Evolutionary conservation across 1,139 yeast species (phyloP).

Genomic region (Debaryomyces psychrophilus): DNA sequence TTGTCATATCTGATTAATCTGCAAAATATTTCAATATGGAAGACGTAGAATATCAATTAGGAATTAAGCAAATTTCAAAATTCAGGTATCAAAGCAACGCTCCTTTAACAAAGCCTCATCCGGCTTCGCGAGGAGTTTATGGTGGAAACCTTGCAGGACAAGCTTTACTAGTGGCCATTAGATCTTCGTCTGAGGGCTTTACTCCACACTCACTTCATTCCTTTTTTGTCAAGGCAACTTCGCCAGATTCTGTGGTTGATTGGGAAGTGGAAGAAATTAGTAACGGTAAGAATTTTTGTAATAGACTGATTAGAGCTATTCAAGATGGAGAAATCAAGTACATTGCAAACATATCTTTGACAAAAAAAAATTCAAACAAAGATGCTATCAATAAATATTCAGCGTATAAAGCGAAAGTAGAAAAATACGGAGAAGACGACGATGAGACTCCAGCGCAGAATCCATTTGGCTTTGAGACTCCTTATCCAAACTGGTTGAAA

Average conservation of each 20-base stretch:
- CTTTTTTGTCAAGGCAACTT: slow-evolving; percentile 32
- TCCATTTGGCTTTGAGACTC: slow-evolving; percentile 45
- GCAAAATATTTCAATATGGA: not conserved
- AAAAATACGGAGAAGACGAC: slow-evolving; percentile 26
- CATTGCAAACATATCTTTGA: slow-evolving; percentile 57
- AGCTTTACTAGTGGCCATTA: slow-evolving; percentile 38
- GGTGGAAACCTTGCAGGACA: slow-evolving; percentile 44
- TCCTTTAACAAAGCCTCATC: slow-evolving; percentile 31
- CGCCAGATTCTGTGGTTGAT: slow-evolving; percentile 23
- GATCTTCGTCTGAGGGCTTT: slow-evolving; percentile 31
- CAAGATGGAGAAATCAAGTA: slow-evolving; percentile 57
- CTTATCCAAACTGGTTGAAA: slow-evolving; percentile 35
- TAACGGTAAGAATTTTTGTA: slow-evolving; percentile 62
- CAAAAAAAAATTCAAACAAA: slow-evolving; percentile 35
- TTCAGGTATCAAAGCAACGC: slow-evolving; percentile 1
- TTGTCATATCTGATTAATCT: not conserved
- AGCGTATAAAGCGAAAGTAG: slow-evolving; percentile 22
- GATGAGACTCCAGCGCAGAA: slow-evolving; percentile 26
- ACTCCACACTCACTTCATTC: slow-evolving; percentile 44
- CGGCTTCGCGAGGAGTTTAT: slow-evolving; percentile 32
- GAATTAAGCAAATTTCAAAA: slow-evolving; percentile 4
- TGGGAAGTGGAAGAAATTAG: slow-evolving; percentile 42
- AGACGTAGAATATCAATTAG: slow-evolving; percentile 6
- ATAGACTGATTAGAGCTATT: slow-evolving; percentile 58
- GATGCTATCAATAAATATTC: slow-evolving; percentile 29